phyloP scores from a whole-genome alignment of 257 asterid species.

The Solanum lycopersicoides region DNA sequence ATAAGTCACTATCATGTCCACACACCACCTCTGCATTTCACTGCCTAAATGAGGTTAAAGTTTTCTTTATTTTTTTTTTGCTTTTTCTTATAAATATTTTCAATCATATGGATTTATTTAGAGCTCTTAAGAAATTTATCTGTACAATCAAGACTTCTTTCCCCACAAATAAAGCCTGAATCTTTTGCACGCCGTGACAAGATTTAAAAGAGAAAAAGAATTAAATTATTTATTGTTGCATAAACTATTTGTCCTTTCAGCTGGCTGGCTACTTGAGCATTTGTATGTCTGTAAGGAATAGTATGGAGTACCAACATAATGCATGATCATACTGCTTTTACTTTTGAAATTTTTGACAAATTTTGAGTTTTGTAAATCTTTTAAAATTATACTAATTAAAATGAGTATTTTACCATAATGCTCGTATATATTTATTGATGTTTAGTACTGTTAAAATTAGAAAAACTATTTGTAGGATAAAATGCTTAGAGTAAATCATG shows the following conservation, averaged over 20 bases:
- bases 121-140: neutral
- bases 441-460: neutral
- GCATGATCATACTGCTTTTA: no score
- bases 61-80: neutral
- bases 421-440: neutral
- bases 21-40: neutral
- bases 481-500: neutral
- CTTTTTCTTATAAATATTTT: neutral
- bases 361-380: no score
- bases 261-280: neutral
- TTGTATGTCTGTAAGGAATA: neutral
- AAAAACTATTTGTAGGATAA: neutral
- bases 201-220: neutral
- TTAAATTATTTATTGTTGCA: neutral
- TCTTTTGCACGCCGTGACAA: neutral
- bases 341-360: no score
- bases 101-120: neutral
- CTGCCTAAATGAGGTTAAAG: neutral
- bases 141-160: neutral
- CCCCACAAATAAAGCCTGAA: neutral
- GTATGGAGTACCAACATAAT: no score
- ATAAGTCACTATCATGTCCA: neutral
- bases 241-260: neutral
- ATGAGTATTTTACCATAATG: no score
- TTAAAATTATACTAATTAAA: no score